Percentiles rank a stretch among this genome's conserved stretches.
Evolutionary conservation across 2,329 filamentous ascomycete genomes (phyloP).

Genomic region (Esteya vermicola): DNA sequence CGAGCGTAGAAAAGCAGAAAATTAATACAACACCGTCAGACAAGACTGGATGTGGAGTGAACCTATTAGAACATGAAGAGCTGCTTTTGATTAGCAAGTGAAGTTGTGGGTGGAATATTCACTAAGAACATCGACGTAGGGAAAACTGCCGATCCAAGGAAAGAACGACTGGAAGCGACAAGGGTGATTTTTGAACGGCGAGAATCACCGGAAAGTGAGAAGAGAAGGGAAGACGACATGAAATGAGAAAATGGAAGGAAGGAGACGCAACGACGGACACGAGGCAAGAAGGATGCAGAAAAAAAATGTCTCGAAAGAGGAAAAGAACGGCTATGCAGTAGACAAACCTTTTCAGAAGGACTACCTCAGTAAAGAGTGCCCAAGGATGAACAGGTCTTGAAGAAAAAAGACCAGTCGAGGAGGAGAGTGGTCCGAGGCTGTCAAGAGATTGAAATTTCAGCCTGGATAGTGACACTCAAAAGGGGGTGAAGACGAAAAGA

Average conservation of each 20-base stretch:
- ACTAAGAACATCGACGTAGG: too few species aligned
- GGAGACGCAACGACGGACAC: not conserved
- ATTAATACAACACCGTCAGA: too few species aligned
- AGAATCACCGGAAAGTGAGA: not conserved
- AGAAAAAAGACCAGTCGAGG: not conserved
- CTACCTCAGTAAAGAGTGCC: slow-evolving; percentile 6
- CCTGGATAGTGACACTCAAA: not conserved
- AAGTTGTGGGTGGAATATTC: too few species aligned
- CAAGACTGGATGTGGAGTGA: too few species aligned
- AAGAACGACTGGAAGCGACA: too few species aligned
- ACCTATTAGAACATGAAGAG: too few species aligned
- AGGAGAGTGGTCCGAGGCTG: not conserved
- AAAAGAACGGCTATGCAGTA: not conserved
- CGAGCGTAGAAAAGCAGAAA: too few species aligned
- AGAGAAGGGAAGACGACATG: not conserved
- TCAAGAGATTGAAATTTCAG: not conserved
- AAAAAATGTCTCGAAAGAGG: not conserved
- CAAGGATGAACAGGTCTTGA: not conserved
- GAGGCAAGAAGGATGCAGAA: not conserved
- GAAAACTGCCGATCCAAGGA: too few species aligned
- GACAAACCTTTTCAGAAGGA: not conserved
- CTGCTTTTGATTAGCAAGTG: too few species aligned
- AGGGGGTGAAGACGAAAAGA: not conserved
- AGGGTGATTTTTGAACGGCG: too few species aligned
- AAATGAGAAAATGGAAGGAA: not conserved